Conservation (phyloP, 2,329 filamentous ascomycete species). For the Aspergillus piperis region DNA sequence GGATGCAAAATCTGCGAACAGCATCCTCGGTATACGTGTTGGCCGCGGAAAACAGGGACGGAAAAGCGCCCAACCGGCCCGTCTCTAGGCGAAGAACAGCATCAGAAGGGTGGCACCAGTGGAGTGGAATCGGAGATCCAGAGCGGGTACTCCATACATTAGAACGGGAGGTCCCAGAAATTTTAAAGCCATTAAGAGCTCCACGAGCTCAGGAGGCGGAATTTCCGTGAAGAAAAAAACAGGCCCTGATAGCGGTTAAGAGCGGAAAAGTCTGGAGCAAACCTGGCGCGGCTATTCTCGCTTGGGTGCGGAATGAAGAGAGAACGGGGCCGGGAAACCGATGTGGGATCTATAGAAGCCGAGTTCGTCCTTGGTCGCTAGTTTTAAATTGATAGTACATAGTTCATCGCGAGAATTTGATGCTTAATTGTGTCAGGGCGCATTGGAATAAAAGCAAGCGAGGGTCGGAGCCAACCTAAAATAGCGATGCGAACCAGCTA, state of each 20-base stretch:
- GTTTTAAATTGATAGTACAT: too few species aligned
- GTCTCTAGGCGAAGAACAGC: not conserved
- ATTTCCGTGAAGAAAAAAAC: not conserved
- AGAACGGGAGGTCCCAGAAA: not conserved
- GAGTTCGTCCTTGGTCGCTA: too few species aligned
- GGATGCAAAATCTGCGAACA: not conserved
- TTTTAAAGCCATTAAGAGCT: not conserved
- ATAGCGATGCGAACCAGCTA: not conserved
- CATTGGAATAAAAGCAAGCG: not conserved
- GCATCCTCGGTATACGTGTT: not conserved
- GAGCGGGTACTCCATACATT: not conserved
- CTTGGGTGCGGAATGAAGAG: not conserved
- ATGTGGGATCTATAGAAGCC: too few species aligned
- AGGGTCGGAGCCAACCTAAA: not conserved
- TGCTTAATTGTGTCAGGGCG: too few species aligned
- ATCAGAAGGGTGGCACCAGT: not conserved
- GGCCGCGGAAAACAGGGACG: constrained; percentile 4
- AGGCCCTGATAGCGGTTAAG: not conserved
- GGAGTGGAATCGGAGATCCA: not conserved
- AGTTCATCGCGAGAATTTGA: too few species aligned
- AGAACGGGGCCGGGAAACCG: too few species aligned
- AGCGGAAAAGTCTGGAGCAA: constrained; percentile 3
- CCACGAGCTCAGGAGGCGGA: not conserved
- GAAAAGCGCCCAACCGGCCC: not conserved
- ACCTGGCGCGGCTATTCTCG: not conserved